A percentile compares a stretch with the other conserved stretches of the same genome.
phyloP scores from a whole-genome alignment of 2,329 filamentous ascomycete genomes.

The Tolypocladium sp. region DNA sequence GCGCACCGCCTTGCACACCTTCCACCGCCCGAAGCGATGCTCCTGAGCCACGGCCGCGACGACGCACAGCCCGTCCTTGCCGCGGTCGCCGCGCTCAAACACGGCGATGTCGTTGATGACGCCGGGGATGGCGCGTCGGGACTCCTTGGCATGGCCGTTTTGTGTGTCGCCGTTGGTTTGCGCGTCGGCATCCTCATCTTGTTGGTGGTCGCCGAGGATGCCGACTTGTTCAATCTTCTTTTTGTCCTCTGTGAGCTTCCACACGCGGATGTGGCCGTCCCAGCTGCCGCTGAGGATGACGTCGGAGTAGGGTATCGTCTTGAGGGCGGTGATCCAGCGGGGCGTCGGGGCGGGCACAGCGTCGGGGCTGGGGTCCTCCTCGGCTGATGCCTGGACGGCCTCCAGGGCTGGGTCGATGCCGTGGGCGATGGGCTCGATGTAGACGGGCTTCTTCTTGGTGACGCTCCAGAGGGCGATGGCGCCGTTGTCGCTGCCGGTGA shows the following conservation, averaged over 20 bases:
- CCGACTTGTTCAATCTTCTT: constrained; percentile 66
- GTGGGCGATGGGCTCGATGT: constrained; percentile 71
- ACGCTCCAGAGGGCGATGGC: constrained; percentile 78
- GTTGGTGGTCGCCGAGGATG: constrained; percentile 41
- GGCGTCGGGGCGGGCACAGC: constrained; percentile 58
- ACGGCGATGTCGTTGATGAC: constrained; percentile 83
- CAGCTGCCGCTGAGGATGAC: constrained; percentile 86
- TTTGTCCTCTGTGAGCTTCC: constrained; percentile 79
- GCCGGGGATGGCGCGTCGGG: constrained; percentile 45
- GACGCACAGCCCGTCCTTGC: constrained; percentile 69
- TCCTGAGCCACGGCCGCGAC: constrained; percentile 83
- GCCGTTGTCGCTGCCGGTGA: constrained; percentile 91
- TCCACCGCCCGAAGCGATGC: constrained; percentile 78
- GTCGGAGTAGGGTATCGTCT: constrained; percentile 82
- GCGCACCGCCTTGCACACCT: constrained; percentile 50
- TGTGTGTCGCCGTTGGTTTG: constrained; percentile 14
- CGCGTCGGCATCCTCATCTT: constrained; percentile 14
- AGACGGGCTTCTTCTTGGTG: constrained; percentile 90
- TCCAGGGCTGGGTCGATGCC: constrained; percentile 67
- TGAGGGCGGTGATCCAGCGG: constrained; percentile 83
- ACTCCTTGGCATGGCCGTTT: constrained; percentile 7
- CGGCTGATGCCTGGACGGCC: constrained; percentile 65
- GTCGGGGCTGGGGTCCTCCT: constrained; percentile 50
- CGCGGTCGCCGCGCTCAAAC: constrained; percentile 74
- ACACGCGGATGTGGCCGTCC: constrained; percentile 77